phyloP scores from a whole-genome alignment of 148 eudicot species.

The Camellia sinensis region DNA sequence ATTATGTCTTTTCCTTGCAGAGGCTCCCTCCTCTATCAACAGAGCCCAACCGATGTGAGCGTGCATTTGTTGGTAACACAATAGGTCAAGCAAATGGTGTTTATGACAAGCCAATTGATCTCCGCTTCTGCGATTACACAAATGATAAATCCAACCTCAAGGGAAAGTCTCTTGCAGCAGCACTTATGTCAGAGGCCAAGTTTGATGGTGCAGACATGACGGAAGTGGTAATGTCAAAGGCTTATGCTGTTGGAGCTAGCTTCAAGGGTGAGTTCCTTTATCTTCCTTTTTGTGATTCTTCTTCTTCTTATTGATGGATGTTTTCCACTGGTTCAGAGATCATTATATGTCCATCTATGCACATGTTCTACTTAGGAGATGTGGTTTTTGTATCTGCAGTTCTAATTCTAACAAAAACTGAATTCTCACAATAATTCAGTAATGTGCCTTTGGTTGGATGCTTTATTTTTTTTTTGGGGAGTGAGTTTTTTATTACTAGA shows the following conservation, averaged over 20 bases:
- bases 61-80: constrained; percentile 95
- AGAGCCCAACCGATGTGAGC: constrained; percentile 82
- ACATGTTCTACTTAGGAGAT: background rate
- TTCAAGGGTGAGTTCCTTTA: constrained; percentile 60
- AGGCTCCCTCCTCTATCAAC: constrained; percentile 95
- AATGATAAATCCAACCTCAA: constrained; percentile 88
- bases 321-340: background rate
- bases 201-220: constrained; percentile 99
- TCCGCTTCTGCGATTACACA: constrained; percentile 82
- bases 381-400: background rate
- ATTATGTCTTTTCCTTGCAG: constrained; percentile 36
- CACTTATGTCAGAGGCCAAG: constrained; percentile 93
- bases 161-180: constrained; percentile 92
- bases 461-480: background rate
- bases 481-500: no score
- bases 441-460: background rate
- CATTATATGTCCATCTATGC: background rate
- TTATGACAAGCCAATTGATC: constrained; percentile 90
- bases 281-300: background rate
- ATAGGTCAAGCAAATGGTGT: constrained; percentile 99
- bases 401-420: background rate
- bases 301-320: background rate
- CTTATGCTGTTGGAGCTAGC: constrained; percentile 98
- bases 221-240: constrained; percentile 98
- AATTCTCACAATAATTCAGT: background rate